Conservation (phyloP, 129 eudicot genomes). For the Cynara cardunculus region DNA sequence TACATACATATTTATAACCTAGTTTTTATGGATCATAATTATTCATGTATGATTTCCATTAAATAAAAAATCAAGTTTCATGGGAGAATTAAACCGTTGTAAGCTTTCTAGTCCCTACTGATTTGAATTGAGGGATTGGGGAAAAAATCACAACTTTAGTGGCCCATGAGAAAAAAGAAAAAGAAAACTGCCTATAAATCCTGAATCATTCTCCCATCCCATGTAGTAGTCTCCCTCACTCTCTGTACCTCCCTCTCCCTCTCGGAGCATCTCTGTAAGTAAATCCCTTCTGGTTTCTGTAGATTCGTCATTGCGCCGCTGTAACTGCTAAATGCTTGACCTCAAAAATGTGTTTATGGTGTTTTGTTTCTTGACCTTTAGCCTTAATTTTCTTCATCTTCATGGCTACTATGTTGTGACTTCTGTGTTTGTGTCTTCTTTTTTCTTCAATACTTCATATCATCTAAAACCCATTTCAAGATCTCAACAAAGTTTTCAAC, state of each 20-base stretch:
- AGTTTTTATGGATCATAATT: too few species aligned
- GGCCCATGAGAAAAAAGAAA: background rate
- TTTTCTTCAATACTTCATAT: background rate
- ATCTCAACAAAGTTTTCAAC: background rate
- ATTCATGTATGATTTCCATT: too few species aligned
- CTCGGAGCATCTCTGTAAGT: constrained; percentile 11
- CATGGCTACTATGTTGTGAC: background rate
- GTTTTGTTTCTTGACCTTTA: background rate
- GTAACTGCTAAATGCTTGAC: background rate
- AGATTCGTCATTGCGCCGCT: background rate
- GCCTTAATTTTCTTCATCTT: background rate
- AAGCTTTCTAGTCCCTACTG: background rate
- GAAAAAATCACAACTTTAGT: background rate
- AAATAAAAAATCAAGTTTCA: too few species aligned
- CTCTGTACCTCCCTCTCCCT: background rate
- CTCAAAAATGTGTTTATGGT: background rate
- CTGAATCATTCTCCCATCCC: background rate
- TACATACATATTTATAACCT: too few species aligned
- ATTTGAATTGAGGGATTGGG: background rate
- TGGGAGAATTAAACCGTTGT: too few species aligned
- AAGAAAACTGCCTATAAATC: constrained; percentile 10
- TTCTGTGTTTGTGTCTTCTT: background rate
- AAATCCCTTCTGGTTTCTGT: background rate
- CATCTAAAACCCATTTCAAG: background rate
- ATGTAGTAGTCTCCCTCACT: background rate